These are phyloP conservation scores for Alternaria triticina DNA, from an alignment of 2,329 filamentous ascomycete genomes.

Conservation along the genomic window DNA sequence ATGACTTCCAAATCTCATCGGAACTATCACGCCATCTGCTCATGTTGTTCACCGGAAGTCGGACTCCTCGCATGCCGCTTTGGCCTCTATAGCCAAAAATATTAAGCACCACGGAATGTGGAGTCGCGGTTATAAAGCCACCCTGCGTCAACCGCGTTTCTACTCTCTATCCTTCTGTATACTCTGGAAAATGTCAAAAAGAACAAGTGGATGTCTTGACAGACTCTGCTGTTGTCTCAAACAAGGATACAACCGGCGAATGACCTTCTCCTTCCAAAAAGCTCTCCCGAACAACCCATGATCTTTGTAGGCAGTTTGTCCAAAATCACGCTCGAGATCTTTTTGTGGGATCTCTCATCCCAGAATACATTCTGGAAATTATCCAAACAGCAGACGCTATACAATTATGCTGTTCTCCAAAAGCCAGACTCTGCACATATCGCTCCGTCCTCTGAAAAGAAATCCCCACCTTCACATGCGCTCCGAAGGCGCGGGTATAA, in stretches of 20 bases:
- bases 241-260: background rate
- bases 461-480: background rate
- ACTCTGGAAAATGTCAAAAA: too few species aligned
- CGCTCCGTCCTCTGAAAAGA: fast-evolving
- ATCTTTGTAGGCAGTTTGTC: background rate
- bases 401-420: background rate
- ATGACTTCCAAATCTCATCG: too few species aligned
- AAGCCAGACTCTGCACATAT: background rate
- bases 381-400: background rate
- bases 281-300: too few species aligned
- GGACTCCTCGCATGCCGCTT: background rate
- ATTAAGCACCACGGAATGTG: fast-evolving
- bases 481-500: background rate
- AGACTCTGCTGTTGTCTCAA: background rate
- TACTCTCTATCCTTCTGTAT: background rate
- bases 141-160: fast-evolving
- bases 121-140: background rate
- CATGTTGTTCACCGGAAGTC: background rate
- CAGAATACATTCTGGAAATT: too few species aligned
- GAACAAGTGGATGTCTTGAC: too few species aligned
- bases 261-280: too few species aligned
- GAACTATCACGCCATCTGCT: too few species aligned
- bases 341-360: too few species aligned
- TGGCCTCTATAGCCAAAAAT: background rate
- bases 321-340: background rate